Conservation (phyloP, 2,329 filamentous ascomycete genomes). For the Diaporthe humulicola region DNA sequence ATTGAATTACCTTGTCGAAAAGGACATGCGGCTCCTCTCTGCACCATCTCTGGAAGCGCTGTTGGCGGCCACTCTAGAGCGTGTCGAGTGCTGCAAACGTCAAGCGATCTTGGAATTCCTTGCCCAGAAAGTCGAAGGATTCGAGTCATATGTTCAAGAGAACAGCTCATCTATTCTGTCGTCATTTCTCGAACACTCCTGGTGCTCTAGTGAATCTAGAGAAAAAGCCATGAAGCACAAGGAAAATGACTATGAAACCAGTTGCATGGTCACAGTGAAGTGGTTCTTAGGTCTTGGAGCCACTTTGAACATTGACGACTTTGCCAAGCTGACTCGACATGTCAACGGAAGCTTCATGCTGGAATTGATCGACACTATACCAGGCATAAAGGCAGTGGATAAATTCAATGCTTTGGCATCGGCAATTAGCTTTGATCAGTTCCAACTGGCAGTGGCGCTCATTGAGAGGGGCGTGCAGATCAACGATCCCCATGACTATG, state of each 20-base stretch:
- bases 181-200: background rate
- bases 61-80: too few species aligned
- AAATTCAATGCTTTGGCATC: background rate
- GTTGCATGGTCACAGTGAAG: too few species aligned
- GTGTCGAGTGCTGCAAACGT: background rate
- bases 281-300: background rate
- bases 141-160: background rate
- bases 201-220: background rate
- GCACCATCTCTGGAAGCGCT: background rate
- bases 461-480: background rate
- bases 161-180: background rate
- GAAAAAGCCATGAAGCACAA: background rate
- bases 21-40: background rate
- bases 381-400: background rate
- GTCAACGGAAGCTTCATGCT: background rate
- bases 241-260: background rate
- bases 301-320: background rate
- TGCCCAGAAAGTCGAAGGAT: background rate
- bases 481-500: background rate
- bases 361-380: background rate
- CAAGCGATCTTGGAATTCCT: background rate
- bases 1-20: background rate
- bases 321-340: background rate
- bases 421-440: too few species aligned
- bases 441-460: background rate